Conservation (phyloP, 2,329 filamentous ascomycete species). For the Penicillium sp. region DNA sequence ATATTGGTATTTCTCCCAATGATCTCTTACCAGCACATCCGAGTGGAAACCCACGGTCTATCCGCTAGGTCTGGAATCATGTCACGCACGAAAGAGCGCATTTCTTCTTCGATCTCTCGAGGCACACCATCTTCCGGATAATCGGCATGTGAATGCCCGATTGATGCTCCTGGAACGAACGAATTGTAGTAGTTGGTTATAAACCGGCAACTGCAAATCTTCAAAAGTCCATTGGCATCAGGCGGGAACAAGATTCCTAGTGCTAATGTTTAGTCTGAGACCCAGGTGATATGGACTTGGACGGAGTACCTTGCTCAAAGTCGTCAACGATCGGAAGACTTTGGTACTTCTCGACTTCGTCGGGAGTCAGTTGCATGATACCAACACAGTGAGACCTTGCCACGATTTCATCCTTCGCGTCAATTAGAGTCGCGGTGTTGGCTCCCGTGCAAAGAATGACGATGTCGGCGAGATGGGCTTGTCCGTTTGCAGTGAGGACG, state of each 20-base stretch:
- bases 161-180: background rate
- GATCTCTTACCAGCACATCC: conserved; percentile 9
- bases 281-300: too few species aligned
- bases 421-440: conserved; percentile 16
- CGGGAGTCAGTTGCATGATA: conserved; percentile 20
- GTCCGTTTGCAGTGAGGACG: conserved; percentile 14
- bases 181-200: conserved; percentile 8
- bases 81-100: conserved; percentile 8
- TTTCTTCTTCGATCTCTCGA: conserved; percentile 9
- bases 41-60: conserved; percentile 10
- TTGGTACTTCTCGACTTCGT: conserved; percentile 14
- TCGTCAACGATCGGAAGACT: conserved; percentile 19
- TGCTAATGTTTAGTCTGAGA: too few species aligned
- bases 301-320: conserved; percentile 5
- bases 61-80: conserved; percentile 14
- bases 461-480: conserved; percentile 14
- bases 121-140: conserved; percentile 11
- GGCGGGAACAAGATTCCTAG: conserved; percentile 17
- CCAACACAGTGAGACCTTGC: conserved; percentile 19
- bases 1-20: background rate
- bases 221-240: conserved; percentile 10
- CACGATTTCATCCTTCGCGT: conserved; percentile 17
- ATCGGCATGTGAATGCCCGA: conserved; percentile 11
- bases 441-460: conserved; percentile 20
- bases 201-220: conserved; percentile 13